phyloP scores from a whole-genome alignment of 345 rosid genomes.

The Euphorbia pulcherrima region DNA sequence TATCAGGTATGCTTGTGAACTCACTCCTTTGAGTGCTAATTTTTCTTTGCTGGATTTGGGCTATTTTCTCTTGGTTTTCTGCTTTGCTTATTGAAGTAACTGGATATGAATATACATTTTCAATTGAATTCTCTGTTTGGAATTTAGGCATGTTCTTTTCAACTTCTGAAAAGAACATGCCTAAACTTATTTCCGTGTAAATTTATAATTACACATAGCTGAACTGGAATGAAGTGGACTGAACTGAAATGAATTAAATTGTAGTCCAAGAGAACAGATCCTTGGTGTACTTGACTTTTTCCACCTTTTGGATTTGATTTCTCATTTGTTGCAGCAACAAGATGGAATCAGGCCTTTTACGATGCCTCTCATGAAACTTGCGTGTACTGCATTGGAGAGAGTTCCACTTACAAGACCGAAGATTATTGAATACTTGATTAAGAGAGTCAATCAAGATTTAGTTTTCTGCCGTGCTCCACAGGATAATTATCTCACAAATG shows the following conservation, averaged over 20 bases:
- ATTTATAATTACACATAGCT: too few relatives aligned
- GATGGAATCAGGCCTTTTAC: slow-evolving; percentile 98
- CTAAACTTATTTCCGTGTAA: too few relatives aligned
- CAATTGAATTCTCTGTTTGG: not conserved
- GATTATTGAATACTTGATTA: slow-evolving; percentile 54
- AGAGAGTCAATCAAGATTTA: slow-evolving; percentile 73
- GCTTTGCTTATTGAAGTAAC: not conserved
- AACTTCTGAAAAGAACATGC: too few relatives aligned
- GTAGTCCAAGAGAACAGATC: too few relatives aligned
- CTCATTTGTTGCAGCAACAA: slow-evolving; percentile 47
- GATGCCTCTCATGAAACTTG: slow-evolving; percentile 96
- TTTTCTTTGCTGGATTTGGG: slow-evolving; percentile 3
- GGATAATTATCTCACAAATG: slow-evolving; percentile 54
- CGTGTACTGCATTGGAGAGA: slow-evolving; percentile 94
- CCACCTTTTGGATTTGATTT: too few relatives aligned
- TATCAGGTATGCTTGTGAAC: slow-evolving; percentile 55
- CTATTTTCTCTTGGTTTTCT: not conserved
- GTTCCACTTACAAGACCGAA: slow-evolving; percentile 77
- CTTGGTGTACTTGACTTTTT: too few relatives aligned
- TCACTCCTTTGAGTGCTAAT: not conserved
- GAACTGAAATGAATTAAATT: too few relatives aligned
- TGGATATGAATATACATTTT: not conserved
- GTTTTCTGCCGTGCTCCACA: slow-evolving; percentile 82
- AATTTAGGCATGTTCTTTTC: too few relatives aligned
- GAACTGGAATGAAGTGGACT: too few relatives aligned